These are phyloP conservation scores for Aspergillus baeticus DNA, from an alignment of 495 filamentous ascomycete genomes.

Conservation along the genomic window DNA sequence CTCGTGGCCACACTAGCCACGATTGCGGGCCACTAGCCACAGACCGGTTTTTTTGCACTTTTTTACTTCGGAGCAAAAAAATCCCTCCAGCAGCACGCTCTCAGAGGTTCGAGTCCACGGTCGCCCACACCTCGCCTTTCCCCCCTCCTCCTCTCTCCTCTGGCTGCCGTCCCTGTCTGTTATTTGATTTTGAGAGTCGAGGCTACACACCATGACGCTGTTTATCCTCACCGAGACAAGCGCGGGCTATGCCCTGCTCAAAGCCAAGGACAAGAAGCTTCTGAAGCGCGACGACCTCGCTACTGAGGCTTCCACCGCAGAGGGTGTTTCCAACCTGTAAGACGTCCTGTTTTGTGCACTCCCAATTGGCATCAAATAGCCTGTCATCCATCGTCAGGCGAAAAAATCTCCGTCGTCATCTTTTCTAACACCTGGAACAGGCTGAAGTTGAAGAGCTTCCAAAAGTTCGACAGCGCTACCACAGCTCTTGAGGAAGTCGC, in stretches of 20 bases:
- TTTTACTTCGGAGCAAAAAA: slow-evolving; percentile 25
- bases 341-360: slow-evolving; percentile 29
- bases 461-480: slow-evolving; percentile 92
- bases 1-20: slow-evolving; percentile 14
- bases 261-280: slow-evolving; percentile 97
- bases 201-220: slow-evolving; percentile 61
- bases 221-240: slow-evolving; percentile 89
- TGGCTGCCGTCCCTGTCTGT: slow-evolving; percentile 18
- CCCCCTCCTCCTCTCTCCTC: slow-evolving; percentile 19
- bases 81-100: slow-evolving; percentile 26
- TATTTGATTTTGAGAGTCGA: slow-evolving; percentile 30
- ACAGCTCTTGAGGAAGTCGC: slow-evolving; percentile 83
- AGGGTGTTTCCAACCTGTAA: slow-evolving; percentile 85
- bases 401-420: slow-evolving; percentile 18
- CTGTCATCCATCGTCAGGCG: not conserved
- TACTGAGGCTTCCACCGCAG: slow-evolving; percentile 71
- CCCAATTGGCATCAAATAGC: not conserved
- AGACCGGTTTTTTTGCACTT: slow-evolving; percentile 21
- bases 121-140: slow-evolving; percentile 19
- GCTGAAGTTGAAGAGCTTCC: slow-evolving; percentile 92
- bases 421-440: slow-evolving; percentile 47
- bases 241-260: slow-evolving; percentile 96
- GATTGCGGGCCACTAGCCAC: slow-evolving; percentile 18
- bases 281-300: slow-evolving; percentile 79
- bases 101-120: slow-evolving; percentile 24